These are phyloP conservation scores for Hydnomerulius pinastri DNA, from an alignment of 768 basidiomycete species.

Conservation along the genomic window DNA sequence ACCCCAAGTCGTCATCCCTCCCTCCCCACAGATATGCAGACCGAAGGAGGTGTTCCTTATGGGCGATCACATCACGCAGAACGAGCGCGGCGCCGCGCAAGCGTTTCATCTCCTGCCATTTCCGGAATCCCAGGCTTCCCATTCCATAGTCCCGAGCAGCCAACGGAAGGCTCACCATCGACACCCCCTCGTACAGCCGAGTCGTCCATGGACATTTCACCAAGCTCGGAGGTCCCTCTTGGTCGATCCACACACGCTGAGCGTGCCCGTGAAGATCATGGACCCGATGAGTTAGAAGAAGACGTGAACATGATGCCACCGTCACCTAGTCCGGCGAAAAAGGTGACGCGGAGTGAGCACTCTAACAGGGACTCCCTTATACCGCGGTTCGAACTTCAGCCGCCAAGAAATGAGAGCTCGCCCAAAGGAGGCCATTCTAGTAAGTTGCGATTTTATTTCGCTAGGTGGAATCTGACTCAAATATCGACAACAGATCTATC, in stretches of 20 bases:
- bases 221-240: slow-evolving; percentile 25
- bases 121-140: slow-evolving; percentile 42
- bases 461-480: background rate
- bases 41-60: slow-evolving; percentile 63
- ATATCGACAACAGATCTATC: slow-evolving; percentile 9
- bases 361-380: slow-evolving; percentile 33
- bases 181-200: slow-evolving; percentile 23
- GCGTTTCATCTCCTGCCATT: slow-evolving; percentile 32
- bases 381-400: slow-evolving; percentile 34
- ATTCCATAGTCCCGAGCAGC: slow-evolving; percentile 22
- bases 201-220: slow-evolving; percentile 25
- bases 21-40: slow-evolving; percentile 56
- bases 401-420: slow-evolving; percentile 20
- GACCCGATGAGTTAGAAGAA: slow-evolving; percentile 34
- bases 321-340: slow-evolving; percentile 48
- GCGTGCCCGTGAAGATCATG: slow-evolving; percentile 29
- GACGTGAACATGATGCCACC: slow-evolving; percentile 49
- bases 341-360: slow-evolving; percentile 14
- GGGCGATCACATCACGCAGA: slow-evolving; percentile 65
- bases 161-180: slow-evolving; percentile 16
- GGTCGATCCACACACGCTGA: slow-evolving; percentile 44
- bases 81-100: slow-evolving; percentile 40
- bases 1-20: slow-evolving; percentile 38
- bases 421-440: slow-evolving; percentile 17
- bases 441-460: slow-evolving; percentile 9